Conservation (phyloP, 192 early-diverging fungal species). For the Chytriomyces sp. region DNA sequence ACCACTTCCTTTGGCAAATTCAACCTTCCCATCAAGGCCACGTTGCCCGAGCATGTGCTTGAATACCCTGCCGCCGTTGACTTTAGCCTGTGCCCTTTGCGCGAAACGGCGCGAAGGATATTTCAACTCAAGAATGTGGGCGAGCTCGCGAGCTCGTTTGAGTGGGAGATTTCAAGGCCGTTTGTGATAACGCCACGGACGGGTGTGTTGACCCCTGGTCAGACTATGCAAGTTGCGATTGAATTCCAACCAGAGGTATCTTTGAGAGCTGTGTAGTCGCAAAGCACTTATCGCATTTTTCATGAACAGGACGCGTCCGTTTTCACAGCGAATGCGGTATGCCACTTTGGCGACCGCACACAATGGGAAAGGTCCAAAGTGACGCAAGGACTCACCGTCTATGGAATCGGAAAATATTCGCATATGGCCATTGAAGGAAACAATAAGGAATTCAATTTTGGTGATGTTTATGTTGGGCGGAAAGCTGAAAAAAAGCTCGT, state of each 20-base stretch:
- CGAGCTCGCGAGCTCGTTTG: slow-evolving; percentile 50
- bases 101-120: slow-evolving; percentile 45
- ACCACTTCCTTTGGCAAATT: slow-evolving; percentile 58
- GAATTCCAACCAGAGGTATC: slow-evolving; percentile 54
- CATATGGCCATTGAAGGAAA: slow-evolving; percentile 48
- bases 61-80: slow-evolving; percentile 50
- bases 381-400: slow-evolving; percentile 39
- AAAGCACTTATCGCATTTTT: neutral
- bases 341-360: slow-evolving; percentile 51
- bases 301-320: slow-evolving; percentile 46
- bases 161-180: slow-evolving; percentile 53
- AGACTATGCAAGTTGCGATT: slow-evolving; percentile 34
- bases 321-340: slow-evolving; percentile 49
- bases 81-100: slow-evolving; percentile 54
- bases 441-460: slow-evolving; percentile 50
- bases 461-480: slow-evolving; percentile 55
- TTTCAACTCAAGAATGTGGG: slow-evolving; percentile 53
- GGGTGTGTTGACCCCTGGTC: slow-evolving; percentile 43
- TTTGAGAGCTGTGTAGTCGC: no score
- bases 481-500: slow-evolving; percentile 44
- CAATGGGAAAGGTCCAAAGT: slow-evolving; percentile 47
- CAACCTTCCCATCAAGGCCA: slow-evolving; percentile 54
- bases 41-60: slow-evolving; percentile 58
- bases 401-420: slow-evolving; percentile 59
- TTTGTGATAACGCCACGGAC: slow-evolving; percentile 43